Base-by-base conservation (phyloP, 257 asterid genomes). In the Apocynum venetum region DNA sequence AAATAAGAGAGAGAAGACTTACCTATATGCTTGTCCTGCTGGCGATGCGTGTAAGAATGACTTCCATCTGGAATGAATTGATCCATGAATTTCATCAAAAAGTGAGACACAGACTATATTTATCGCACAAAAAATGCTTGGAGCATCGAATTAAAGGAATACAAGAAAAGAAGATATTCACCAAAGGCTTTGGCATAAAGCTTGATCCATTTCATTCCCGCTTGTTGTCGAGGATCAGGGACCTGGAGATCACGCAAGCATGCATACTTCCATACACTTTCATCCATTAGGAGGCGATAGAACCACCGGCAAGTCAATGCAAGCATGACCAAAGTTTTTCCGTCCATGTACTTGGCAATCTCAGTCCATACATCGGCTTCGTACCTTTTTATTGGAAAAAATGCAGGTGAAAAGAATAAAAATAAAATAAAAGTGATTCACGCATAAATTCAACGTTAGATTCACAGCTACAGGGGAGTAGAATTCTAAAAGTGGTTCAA, bases 21-120 rank as follows among this genome's bases (percentile, higher is more conserved):
- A 95, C 99, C 99, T 61, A 95, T 91, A 84, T 91, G 98, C 83
- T 95, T 95, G 86, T 95, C 99, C 86, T 80, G 83, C 89, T 93
- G 97, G 80, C 85, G 94, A 61, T 85, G 87, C 89, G 82, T 84
- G 88, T 81, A 93, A 57, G 99, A 85, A 85, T 95, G 98, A 83
- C 97, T 90, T 84, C 99, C 99, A 86, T 93, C 99, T 95, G 96
- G 85, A 89, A 73, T 57, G 49, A 64, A 57, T 71, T 57, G 76
- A 69, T 61, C 55, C 66, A 72, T 68, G 66, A 71, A 79, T 78
- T 72, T 51, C 44, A 38, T 69, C 71, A 78, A 75, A 73, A 71
- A 52, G 25, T 1, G 31, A 51, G 72, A 63, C 47, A 69, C 47
- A 69, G 44, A 48, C 25, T 44, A 8, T 66, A 76, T 40, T 6